Evolutionary conservation across 176 grass and related monocot genomes (phyloP).

Genomic region (Triticum timopheevii): DNA sequence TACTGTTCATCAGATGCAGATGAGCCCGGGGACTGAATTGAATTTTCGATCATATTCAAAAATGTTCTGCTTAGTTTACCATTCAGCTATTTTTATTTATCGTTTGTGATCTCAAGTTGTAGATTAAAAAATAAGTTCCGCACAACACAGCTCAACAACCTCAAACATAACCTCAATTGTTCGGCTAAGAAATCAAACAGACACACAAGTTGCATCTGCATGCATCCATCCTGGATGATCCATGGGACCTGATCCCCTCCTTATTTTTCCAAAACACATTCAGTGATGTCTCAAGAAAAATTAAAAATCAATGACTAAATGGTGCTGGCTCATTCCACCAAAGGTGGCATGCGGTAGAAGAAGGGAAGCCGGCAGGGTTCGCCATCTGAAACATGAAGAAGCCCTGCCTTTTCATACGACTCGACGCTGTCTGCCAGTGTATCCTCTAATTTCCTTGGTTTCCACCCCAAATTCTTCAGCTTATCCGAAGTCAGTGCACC

Average conservation of each 20-base stretch:
- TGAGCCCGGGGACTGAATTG: too few relatives aligned
- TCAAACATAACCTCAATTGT: not conserved
- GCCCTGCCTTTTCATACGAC: conserved; percentile 17
- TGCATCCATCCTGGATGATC: not conserved
- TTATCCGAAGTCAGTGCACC: not conserved
- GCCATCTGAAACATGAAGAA: conserved; percentile 22
- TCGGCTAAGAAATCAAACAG: not conserved
- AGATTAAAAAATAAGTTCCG: too few relatives aligned
- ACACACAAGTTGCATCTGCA: not conserved
- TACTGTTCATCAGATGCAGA: too few relatives aligned
- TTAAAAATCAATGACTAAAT: not conserved
- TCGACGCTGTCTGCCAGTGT: conserved; percentile 12
- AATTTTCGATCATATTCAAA: too few relatives aligned
- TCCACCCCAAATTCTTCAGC: conserved; percentile 44
- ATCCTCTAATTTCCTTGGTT: conserved; percentile 10
- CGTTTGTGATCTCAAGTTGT: too few relatives aligned
- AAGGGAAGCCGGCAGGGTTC: not conserved
- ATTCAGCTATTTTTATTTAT: too few relatives aligned
- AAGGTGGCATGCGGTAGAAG: not conserved
- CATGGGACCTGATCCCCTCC: not conserved
- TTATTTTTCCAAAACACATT: not conserved
- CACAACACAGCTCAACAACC: too few relatives aligned
- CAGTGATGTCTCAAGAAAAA: not conserved
- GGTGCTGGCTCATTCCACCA: not conserved
- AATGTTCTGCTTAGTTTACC: too few relatives aligned